phyloP scores from a whole-genome alignment of 192 early-diverging fungal genomes.

The Coemansia sp. region DNA sequence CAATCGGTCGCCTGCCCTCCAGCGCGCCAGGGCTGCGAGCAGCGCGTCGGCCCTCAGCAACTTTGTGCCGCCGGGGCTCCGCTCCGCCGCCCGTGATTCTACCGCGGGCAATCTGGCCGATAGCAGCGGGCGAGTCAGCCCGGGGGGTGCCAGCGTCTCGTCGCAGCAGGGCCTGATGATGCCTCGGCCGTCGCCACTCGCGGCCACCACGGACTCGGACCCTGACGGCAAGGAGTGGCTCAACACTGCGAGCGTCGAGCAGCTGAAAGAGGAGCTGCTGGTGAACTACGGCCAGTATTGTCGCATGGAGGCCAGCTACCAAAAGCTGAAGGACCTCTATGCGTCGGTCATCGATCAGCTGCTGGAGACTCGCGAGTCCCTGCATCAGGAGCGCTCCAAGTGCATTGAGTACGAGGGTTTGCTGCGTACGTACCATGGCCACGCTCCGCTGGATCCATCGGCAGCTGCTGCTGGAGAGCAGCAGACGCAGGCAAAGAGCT shows the following conservation, averaged over 20 bases:
- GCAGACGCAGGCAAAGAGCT: background rate
- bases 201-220: background rate
- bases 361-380: constrained; percentile 33
- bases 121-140: background rate
- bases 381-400: constrained; percentile 45
- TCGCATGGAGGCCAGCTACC: constrained; percentile 50
- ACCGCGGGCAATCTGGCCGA: background rate
- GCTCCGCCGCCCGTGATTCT: constrained; percentile 16
- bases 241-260: constrained; percentile 23
- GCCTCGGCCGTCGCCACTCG: background rate
- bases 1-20: constrained; percentile 10
- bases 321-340: constrained; percentile 50
- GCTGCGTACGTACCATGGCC: constrained; percentile 42
- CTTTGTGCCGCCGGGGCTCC: constrained; percentile 47
- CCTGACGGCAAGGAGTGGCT: constrained; percentile 42
- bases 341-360: constrained; percentile 47
- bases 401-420: constrained; percentile 31
- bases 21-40: constrained; percentile 37
- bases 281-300: constrained; percentile 51
- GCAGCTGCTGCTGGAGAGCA: background rate
- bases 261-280: constrained; percentile 50
- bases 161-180: background rate
- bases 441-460: constrained; percentile 11
- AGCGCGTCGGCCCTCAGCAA: constrained; percentile 22
- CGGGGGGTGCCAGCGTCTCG: background rate